A percentile compares a stretch with the other conserved stretches of the same genome.
Conservation (phyloP, 2,329 filamentous ascomycete genomes). For the Paracamarosporium sp. region DNA sequence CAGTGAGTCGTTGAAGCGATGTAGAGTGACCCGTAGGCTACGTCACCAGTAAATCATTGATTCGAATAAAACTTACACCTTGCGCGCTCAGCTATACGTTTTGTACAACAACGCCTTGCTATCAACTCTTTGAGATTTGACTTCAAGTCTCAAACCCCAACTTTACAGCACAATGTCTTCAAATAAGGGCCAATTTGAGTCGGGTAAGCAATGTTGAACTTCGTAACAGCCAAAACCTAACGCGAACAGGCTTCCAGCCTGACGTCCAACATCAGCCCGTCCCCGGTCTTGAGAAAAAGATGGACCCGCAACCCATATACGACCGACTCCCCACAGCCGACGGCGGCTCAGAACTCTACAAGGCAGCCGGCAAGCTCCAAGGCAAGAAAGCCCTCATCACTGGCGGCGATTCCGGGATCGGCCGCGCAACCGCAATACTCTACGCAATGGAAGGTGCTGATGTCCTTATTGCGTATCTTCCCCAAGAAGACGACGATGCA, state of each 20-base stretch:
- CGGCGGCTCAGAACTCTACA: conserved; percentile 73
- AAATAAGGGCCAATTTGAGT: conserved; percentile 45
- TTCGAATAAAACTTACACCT: conserved; percentile 4
- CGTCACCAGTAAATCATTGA: conserved; percentile 13
- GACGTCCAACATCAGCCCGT: conserved; percentile 56
- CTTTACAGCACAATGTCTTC: conserved; percentile 28
- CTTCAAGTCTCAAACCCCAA: not conserved
- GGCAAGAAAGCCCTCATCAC: conserved; percentile 82
- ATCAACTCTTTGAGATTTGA: not conserved
- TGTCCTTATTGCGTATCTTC: conserved; percentile 74
- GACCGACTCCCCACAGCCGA: conserved; percentile 72
- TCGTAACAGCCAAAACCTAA: not conserved
- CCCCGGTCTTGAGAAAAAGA: conserved; percentile 61
- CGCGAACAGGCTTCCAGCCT: conserved; percentile 7
- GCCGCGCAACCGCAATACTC: conserved; percentile 75
- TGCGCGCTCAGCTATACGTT: not conserved
- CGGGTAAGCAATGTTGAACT: conserved; percentile 26
- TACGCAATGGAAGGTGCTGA: conserved; percentile 84
- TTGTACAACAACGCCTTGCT: not conserved
- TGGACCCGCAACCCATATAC: conserved; percentile 66
- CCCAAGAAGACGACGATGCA: conserved; percentile 78
- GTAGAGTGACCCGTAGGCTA: conserved; percentile 9
- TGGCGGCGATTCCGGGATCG: conserved; percentile 81
- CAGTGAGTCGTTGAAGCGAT: not conserved
- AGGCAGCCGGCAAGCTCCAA: conserved; percentile 75